Evolutionary conservation across 2,329 filamentous ascomycete genomes (phyloP), one percentile per base, ranked within the genome.

Genomic region (Rutstroemia sp.): DNA sequence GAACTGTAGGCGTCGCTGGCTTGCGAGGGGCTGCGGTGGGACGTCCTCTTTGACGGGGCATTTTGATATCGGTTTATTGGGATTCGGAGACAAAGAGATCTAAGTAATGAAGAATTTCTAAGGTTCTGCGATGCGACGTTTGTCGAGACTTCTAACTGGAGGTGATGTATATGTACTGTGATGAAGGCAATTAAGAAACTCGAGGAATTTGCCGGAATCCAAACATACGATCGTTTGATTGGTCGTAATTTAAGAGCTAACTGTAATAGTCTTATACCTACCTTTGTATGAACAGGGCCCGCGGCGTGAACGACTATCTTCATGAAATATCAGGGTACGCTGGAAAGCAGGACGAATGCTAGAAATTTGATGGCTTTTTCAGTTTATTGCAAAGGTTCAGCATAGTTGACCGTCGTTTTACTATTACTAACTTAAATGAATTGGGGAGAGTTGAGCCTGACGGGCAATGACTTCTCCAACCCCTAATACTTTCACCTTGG

Each of bases 11-110:
- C 66, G 76, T 75, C 65, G 81, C 72, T 59, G 86, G 77, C 41
- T 45, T 54, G 34, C 52, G 48, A 25, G 52, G 52, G n/a, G 52
- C 52, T 61, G 83, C 73, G 49, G 77, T 82, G 66, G 88, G 88
- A 68, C 88, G 85, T 74, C 87, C 83, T 72, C 85, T 81, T 79
- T 88, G 84, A 75, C 88, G 88, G 86, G 88, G 75, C 88, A 92
- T 92, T 58, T 72, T 79, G 71, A 57, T 52, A 21, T 57, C 42
- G 18, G 51, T 57, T 45, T 30, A 38, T 21, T 19, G 39, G 30
- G 4, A 4, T 34, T 14, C 1, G 30, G 10, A 34, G 12, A 34
- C 30, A 12, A 14, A 12, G 12, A 34, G 12, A 10, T 34, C 30
- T 12, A 50, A 4, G 7, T 23, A 19, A 49, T 16, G 9, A 27